These are phyloP conservation scores for Candida sp. DNA, from an alignment of 1,139 yeast genomes.

Conservation along the genomic window DNA sequence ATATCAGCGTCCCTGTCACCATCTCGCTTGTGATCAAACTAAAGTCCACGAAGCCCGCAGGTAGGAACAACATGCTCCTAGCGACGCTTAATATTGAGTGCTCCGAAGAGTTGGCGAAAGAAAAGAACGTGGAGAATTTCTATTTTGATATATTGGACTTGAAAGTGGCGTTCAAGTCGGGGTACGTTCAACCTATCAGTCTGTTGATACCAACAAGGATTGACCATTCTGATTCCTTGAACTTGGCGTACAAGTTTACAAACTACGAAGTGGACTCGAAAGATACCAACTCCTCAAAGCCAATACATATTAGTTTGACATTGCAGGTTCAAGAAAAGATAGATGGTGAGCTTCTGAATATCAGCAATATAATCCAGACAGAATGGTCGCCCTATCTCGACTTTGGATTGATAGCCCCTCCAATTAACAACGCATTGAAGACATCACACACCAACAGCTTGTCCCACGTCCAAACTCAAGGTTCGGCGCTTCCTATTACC, in stretches of 20 bases:
- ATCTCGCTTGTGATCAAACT: conserved; percentile 51
- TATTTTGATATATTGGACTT: conserved; percentile 44
- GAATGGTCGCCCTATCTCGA: conserved; percentile 68
- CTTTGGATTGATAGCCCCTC: conserved; percentile 53
- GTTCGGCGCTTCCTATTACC: conserved; percentile 10
- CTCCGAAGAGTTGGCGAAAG: conserved; percentile 39
- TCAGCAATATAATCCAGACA: conserved; percentile 48
- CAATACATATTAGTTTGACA: conserved; percentile 35
- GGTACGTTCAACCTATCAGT: conserved; percentile 28
- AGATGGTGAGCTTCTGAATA: conserved; percentile 13
- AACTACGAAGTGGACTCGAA: conserved; percentile 25
- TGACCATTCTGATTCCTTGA: conserved; percentile 33
- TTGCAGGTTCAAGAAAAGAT: conserved; percentile 27
- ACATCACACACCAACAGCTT: conserved; percentile 21
- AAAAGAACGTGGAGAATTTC: conserved; percentile 17
- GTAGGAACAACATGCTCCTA: conserved; percentile 52
- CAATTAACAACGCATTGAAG: conserved; percentile 44
- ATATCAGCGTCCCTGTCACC: conserved; percentile 23
- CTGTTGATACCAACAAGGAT: conserved; percentile 28
- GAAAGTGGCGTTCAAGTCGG: conserved; percentile 43
- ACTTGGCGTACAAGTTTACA: conserved; percentile 49
- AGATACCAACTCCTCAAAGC: conserved; percentile 29
- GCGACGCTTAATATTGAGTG: conserved; percentile 62
- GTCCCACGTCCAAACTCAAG: conserved; percentile 27
- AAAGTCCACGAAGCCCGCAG: conserved; percentile 61